A percentile compares a stretch with the other conserved stretches of the same genome.
These are phyloP conservation scores for Rubia peregrina DNA, from an alignment of 305 asterid species.

Conservation along the genomic window DNA sequence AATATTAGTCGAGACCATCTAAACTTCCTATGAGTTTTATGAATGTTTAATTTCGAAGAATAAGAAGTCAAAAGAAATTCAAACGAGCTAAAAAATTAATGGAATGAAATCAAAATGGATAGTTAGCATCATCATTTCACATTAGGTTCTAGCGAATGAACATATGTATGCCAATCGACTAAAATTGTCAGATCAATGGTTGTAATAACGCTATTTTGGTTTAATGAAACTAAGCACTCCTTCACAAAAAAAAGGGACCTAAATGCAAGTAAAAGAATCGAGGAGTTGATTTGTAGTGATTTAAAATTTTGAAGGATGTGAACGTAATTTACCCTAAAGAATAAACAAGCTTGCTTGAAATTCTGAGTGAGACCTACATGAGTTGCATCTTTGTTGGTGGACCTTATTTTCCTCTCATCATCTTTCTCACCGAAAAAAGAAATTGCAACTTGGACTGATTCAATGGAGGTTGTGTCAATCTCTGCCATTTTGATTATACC, in stretches of 20 bases:
- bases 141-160: background rate
- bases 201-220: no score
- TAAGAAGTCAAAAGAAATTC: background rate
- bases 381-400: constrained; percentile 31
- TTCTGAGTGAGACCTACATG: constrained; percentile 9
- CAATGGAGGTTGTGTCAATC: constrained; percentile 55
- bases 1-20: no score
- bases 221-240: no score
- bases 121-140: background rate
- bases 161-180: no score
- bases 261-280: background rate
- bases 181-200: no score
- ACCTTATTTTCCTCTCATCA: constrained; percentile 28
- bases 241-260: no score
- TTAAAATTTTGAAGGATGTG: background rate
- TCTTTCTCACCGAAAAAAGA: constrained; percentile 46
- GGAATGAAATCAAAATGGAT: background rate
- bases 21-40: no score
- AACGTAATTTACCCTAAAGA: constrained; percentile 1
- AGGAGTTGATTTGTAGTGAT: background rate
- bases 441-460: constrained; percentile 58
- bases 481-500: constrained; percentile 41
- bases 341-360: background rate
- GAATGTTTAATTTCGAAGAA: no score
- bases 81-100: no score